Conservation (phyloP, 768 basidiomycete genomes). For the Jaapia argillacea region DNA sequence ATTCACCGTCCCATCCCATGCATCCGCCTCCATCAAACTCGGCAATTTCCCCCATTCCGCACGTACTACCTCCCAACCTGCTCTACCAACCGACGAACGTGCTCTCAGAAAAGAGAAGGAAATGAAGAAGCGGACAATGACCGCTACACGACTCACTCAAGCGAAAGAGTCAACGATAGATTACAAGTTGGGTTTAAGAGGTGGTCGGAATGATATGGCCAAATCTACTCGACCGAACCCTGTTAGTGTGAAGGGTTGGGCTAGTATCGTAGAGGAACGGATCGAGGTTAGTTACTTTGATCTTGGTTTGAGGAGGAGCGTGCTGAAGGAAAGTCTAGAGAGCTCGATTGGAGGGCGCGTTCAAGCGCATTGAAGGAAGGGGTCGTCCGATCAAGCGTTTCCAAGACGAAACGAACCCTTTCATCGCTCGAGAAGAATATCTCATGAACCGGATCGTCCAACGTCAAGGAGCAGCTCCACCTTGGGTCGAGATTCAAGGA, state of each 20-base stretch:
- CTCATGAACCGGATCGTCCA: constrained; percentile 82
- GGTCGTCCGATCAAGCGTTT: constrained; percentile 37
- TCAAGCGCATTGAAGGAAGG: constrained; percentile 63
- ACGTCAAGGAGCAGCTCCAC: constrained; percentile 71
- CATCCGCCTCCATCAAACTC: constrained; percentile 38
- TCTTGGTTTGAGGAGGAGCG: constrained; percentile 1
- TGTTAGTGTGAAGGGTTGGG: constrained; percentile 64
- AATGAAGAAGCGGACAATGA: constrained; percentile 37
- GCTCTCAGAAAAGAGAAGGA: constrained; percentile 37
- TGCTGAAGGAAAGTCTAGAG: constrained; percentile 26
- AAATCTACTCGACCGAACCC: constrained; percentile 35
- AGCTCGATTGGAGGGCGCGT: constrained; percentile 57
- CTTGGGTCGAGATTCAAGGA: constrained; percentile 78
- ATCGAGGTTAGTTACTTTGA: constrained; percentile 50
- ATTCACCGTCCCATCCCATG: constrained; percentile 52
- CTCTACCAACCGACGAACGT: constrained; percentile 24
- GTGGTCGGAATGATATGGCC: constrained; percentile 10
- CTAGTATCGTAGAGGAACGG: constrained; percentile 62
- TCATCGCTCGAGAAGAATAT: constrained; percentile 69
- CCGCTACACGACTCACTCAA: constrained; percentile 43
- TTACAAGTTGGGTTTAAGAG: constrained; percentile 54
- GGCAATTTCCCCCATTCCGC: constrained; percentile 31
- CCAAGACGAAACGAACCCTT: constrained; percentile 45
- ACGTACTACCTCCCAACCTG: constrained; percentile 5
- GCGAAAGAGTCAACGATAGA: constrained; percentile 72